Base-by-base conservation (phyloP, 768 basidiomycete genomes). In the Kockovaella imperatae region DNA sequence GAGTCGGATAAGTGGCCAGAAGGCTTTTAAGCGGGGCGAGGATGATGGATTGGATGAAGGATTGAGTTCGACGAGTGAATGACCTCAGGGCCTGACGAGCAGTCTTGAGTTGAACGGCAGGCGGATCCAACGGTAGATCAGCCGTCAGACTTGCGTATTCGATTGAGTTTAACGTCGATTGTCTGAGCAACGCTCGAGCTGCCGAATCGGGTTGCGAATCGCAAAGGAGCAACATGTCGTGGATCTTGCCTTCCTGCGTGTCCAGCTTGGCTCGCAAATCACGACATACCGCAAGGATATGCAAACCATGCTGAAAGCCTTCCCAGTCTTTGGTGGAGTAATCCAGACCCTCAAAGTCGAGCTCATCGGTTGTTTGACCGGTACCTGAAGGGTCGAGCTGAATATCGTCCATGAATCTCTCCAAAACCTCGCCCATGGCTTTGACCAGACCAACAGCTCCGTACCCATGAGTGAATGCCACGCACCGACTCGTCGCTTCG, bases 301-400 rank as follows among this genome's bases (percentile, higher is more conserved):
- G 87, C 13, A 96, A 71, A 2, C 81, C 81, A 10, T 80, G 71
- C 69, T 95, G 91, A 49, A 96, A 88, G 24, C 80, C 77, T 2
- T 80, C 77, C 87, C 89, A 95, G 69, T 97, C 91, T 48, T 87
- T 81, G 3, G 82, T 74, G 2, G 85, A 83, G 62, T 95, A 96
- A 71, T 97, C 87, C 18, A 76, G 52, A 18, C 76, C 74, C 24
- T 73, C 70, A 29, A 90, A 74, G 42, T 88, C 87, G 36, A 72
- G 49, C 42, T 74, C 71, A 46, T 72, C 69, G 29, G 13, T 40
- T 18, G 28, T 39, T 18, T 26, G 30, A 21, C 11, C 35, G 17
- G 21, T 23, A 25, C 23, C 17, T 23, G 26, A 24, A 40, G 7
- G 21, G 6, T 62, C 56, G 8, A 35, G 30, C 35, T 56, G 53